A percentile compares a stretch with the other conserved stretches of the same genome.
phyloP scores from a whole-genome alignment of 164 flowering plant genomes.

The Brasenia schreberi region DNA sequence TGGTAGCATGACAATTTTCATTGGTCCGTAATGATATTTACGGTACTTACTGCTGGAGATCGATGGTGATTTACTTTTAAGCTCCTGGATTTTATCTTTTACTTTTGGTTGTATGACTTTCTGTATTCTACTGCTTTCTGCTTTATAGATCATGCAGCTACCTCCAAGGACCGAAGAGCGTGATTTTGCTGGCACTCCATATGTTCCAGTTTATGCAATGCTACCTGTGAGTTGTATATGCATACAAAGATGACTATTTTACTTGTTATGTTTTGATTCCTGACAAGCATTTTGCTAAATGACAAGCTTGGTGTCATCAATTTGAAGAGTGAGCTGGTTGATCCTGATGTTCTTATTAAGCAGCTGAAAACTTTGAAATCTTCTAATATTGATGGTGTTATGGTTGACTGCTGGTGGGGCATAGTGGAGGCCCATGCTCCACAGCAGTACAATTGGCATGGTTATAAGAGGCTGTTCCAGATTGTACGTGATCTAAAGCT shows the following conservation, averaged over 20 bases:
- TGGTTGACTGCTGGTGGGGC: slow-evolving; percentile 99
- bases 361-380: slow-evolving; percentile 73
- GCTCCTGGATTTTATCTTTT: too few relatives aligned
- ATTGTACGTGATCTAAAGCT: slow-evolving; percentile 71
- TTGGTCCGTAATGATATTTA: too few relatives aligned
- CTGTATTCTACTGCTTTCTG: too few relatives aligned
- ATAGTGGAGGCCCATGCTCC: slow-evolving; percentile 78
- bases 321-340: slow-evolving; percentile 76
- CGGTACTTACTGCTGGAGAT: too few relatives aligned
- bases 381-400: slow-evolving; percentile 71
- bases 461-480: slow-evolving; percentile 67
- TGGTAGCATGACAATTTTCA: too few relatives aligned
- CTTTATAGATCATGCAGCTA: slow-evolving; percentile 28
- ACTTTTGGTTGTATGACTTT: too few relatives aligned
- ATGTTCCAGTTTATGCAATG: slow-evolving; percentile 89
- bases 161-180: slow-evolving; percentile 45
- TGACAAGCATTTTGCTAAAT: background rate
- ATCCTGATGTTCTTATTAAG: slow-evolving; percentile 66
- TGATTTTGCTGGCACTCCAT: slow-evolving; percentile 77
- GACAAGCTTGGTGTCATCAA: slow-evolving; percentile 73
- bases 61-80: too few relatives aligned
- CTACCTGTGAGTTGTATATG: slow-evolving; percentile 58
- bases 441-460: slow-evolving; percentile 72
- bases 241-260: background rate
- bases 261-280: background rate